Base-by-base conservation (phyloP, 2,329 filamentous ascomycete genomes). In the Neonectria coccinea region DNA sequence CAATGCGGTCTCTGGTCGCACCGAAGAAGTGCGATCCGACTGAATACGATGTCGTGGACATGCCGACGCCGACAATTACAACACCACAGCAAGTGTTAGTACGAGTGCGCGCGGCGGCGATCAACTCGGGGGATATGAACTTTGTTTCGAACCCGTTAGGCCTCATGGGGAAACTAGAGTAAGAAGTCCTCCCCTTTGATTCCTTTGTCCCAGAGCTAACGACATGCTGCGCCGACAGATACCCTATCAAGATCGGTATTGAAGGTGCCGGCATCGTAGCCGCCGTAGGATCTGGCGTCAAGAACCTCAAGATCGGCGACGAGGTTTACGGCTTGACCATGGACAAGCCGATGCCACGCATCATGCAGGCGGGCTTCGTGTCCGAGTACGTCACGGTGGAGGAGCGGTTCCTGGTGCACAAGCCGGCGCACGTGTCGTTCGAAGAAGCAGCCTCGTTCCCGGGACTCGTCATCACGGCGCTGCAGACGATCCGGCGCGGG, bases 61-160 rank as follows among this genome's bases (percentile, higher is more conserved):
- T 83, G n/a, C 81, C 83, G 0, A 74, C 80, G 3, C 84, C 85
- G 0, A 68, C 66, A n/a, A 82, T 86, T 53, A 75, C 74, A 3
- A 69, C 75, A 7, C 78, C 82, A 1, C 74, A 81, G 29, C 77
- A 86, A 4, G 73, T 87, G 1, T 71, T 86, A 2, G 64, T 84
- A 11, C 73, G 73, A 16, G 74, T 84, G 29, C 76, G 81, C 42
- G 78, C 81, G 4, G 78, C 73, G 2, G 68, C 70, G 1, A 73
- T 82, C 4, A 71, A 73, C n/a, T 77, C 78, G 0, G 76, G 76
- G 1, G 80, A 84, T 14, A 76, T 78, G 1, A 70, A 75, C 47
- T 33, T 76, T 10, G 72, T 74, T 8, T 62, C 65, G 5, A 78
- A 80, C 2, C 39, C 53, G 11, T 22, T 73, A 6, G 68, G 60